Percentiles rank a stretch among this genome's conserved stretches.
Conservation (phyloP, 331 rosid species). For the Ulmus americana region DNA sequence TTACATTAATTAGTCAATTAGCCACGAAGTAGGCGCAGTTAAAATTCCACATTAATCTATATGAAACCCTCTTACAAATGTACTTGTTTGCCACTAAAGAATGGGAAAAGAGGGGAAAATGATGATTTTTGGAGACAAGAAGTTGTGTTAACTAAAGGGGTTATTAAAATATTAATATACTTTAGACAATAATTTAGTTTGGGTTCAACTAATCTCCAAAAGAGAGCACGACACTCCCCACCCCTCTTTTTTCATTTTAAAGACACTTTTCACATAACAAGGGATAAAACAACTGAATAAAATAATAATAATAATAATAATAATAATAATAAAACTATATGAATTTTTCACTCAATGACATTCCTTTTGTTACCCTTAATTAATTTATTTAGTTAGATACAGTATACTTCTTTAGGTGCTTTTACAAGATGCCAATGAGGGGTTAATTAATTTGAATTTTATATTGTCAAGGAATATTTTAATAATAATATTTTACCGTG, state of each 20-base stretch:
- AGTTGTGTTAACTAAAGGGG: slow-evolving; percentile 3
- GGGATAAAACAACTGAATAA: no score
- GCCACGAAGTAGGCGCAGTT: not conserved
- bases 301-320: not conserved
- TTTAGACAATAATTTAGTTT: slow-evolving; percentile 11
- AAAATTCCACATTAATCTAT: not conserved
- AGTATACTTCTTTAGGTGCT: not conserved
- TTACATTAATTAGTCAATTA: not conserved
- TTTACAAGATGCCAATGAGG: not conserved
- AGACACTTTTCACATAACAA: not conserved
- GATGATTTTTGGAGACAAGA: slow-evolving; percentile 4
- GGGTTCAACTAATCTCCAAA: slow-evolving; percentile 19
- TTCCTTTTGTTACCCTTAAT: not conserved
- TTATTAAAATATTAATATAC: slow-evolving; percentile 6
- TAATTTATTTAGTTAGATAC: not conserved
- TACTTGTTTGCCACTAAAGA: slow-evolving; percentile 35
- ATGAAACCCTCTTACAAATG: slow-evolving; percentile 19
- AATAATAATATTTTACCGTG: no score
- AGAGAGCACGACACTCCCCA: not conserved
- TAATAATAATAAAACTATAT: no score
- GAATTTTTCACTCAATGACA: not conserved
- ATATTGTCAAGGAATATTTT: no score
- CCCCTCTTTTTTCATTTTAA: not conserved
- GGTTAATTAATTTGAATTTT: no score
- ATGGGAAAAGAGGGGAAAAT: not conserved